Evolutionary conservation across 805 yeast species (phyloP), one percentile per base, ranked within the genome.

Genomic region (Candida rishiriensis): DNA sequence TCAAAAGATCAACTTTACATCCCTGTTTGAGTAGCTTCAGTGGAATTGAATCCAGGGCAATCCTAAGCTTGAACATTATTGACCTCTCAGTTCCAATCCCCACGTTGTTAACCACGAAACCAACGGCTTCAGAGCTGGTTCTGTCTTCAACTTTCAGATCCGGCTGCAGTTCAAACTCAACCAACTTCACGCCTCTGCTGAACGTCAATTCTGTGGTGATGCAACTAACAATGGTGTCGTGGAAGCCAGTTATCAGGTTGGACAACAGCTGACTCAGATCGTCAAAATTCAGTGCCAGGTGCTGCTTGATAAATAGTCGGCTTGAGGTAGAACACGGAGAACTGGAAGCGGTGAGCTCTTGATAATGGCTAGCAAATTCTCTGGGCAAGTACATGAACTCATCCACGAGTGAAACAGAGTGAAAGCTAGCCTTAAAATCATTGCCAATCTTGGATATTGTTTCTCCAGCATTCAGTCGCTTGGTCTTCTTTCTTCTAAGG

Each of bases 381-480:
- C 13, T 21, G 3, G 60, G 53, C 12, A 36, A 41, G 44, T 49
- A 57, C 15, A 35, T 46, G 35, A 52, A 60, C 35, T 63, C 67
- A 48, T 63, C 66, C 18, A 56, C 52, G 8, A 63, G 38, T 5
- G 58, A 46, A 7, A 62, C 44, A 8, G 51, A 44, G 14, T 50
- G 54, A 36, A 62, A 59, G 6, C 50, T 44, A 2, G 59, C 53
- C 16, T 48, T 41, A 32, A 40, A 52, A 13, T 47, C 39, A 3
- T 48, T 30, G 37, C 61, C 56, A 1, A 60, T 18, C 0, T 36
- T n/a, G 7, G 40, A 28, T 5, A 57, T 40, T 21, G 45, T 38
- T 21, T 47, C 41, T 34, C 41, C 37, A 12, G 55, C 45, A 9
- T 42, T 14, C 4, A 18, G 28, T 21, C 4, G 4, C 7, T 21